Percentiles rank a stretch among this genome's conserved stretches.
Evolutionary conservation across 2,329 filamentous ascomycete species (phyloP).

Genomic region (Zopfia rhizophila): DNA sequence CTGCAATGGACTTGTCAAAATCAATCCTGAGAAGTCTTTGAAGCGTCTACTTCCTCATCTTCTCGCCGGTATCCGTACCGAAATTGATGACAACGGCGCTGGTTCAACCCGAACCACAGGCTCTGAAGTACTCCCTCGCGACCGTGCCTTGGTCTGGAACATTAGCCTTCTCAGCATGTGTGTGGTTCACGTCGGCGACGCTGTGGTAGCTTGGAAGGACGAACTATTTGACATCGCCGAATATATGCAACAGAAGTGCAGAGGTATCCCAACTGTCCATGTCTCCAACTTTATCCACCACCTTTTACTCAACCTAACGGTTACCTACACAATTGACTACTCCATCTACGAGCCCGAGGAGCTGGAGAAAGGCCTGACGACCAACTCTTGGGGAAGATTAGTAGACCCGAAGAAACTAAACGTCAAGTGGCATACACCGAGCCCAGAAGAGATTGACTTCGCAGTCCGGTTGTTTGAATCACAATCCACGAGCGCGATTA

Average conservation of each 20-base stretch:
- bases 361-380: constrained; percentile 75
- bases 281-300: constrained; percentile 99
- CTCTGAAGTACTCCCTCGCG: constrained; percentile 89
- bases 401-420: constrained; percentile 79
- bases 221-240: constrained; percentile 90
- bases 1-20: constrained; percentile 94
- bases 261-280: constrained; percentile 92
- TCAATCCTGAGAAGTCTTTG: constrained; percentile 91
- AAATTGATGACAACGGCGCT: constrained; percentile 96
- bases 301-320: constrained; percentile 90
- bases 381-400: constrained; percentile 85
- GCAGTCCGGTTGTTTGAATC: constrained; percentile 89
- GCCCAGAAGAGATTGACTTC: constrained; percentile 82
- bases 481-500: constrained; percentile 80
- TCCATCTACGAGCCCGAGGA: constrained; percentile 85
- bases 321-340: constrained; percentile 92
- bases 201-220: constrained; percentile 87
- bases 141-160: constrained; percentile 95
- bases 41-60: constrained; percentile 91
- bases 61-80: constrained; percentile 89
- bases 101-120: constrained; percentile 95
- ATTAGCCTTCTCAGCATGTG: constrained; percentile 98
- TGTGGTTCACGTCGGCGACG: constrained; percentile 92
- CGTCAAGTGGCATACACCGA: constrained; percentile 91
- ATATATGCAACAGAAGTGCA: constrained; percentile 97